Conservation (phyloP, 1,139 yeast species). For the Protomyces lactucae-debilis region DNA sequence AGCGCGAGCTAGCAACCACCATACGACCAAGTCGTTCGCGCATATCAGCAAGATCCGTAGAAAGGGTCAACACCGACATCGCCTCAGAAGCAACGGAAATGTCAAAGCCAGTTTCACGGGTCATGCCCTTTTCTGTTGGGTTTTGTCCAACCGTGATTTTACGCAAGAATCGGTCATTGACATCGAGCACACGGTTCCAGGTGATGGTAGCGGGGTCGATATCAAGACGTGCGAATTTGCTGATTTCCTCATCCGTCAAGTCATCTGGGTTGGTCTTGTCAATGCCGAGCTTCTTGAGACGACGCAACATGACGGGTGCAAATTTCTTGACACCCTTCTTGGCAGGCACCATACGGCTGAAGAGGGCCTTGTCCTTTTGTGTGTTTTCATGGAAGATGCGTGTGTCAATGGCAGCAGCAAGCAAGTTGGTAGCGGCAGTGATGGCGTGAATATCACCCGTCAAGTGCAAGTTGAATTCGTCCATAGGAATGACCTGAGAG, state of each 20-base stretch:
- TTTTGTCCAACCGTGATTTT: constrained; percentile 91
- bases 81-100: constrained; percentile 96
- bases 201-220: constrained; percentile 92
- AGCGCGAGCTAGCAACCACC: constrained; percentile 77
- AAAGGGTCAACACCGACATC: constrained; percentile 95
- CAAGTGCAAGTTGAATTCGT: constrained; percentile 95
- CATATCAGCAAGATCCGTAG: constrained; percentile 77
- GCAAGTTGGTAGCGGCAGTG: constrained; percentile 86
- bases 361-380: constrained; percentile 83
- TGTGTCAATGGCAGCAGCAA: constrained; percentile 97
- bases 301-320: constrained; percentile 69
- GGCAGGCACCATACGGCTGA: constrained; percentile 79
- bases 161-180: constrained; percentile 89
- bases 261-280: constrained; percentile 75
- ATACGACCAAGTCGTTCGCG: constrained; percentile 84
- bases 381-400: constrained; percentile 95
- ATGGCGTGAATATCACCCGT: constrained; percentile 99
- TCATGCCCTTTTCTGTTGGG: constrained; percentile 87
- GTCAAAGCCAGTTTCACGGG: constrained; percentile 89
- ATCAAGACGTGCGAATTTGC: constrained; percentile 75
- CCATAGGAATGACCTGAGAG: constrained; percentile 98
- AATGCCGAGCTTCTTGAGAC: constrained; percentile 77
- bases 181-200: constrained; percentile 95
- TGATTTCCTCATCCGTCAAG: constrained; percentile 71
- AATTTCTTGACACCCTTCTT: constrained; percentile 78